phyloP scores from a whole-genome alignment of 2,329 filamentous ascomycete genomes.

The Alternaria ventricosa region DNA sequence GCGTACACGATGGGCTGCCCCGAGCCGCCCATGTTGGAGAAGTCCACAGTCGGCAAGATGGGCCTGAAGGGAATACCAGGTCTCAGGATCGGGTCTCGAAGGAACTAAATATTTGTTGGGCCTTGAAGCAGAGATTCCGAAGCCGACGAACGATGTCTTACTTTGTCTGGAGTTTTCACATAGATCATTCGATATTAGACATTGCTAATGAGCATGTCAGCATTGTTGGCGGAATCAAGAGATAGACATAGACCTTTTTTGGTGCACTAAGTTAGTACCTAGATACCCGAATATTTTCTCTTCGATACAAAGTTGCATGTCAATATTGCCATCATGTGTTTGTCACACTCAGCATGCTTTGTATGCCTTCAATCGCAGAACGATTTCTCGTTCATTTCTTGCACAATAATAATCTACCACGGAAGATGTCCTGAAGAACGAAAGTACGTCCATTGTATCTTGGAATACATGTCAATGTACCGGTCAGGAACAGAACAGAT shows the following conservation, averaged over 20 bases:
- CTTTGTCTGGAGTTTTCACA: constrained; percentile 9
- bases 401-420: not conserved
- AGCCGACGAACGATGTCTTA: not conserved
- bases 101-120: not conserved
- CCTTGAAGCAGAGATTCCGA: not conserved
- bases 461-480: not conserved
- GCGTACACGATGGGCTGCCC: constrained; percentile 53
- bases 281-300: constrained; percentile 4
- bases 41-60: constrained; percentile 56
- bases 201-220: constrained; percentile 3
- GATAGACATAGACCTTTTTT: constrained; percentile 3
- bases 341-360: not conserved
- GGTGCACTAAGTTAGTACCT: not conserved
- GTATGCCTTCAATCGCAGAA: not conserved
- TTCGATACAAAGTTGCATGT: not conserved
- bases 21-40: constrained; percentile 55
- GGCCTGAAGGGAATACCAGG: constrained; percentile 55
- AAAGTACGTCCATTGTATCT: not conserved
- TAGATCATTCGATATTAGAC: constrained; percentile 6
- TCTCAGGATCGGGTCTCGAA: constrained; percentile 42
- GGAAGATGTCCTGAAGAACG: not conserved
- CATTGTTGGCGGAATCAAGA: constrained; percentile 11
- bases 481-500: not conserved
- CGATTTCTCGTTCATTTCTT: not conserved
- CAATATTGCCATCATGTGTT: not conserved